Percentiles rank a stretch among this genome's conserved stretches.
These are phyloP conservation scores for Chloris gayana DNA, from an alignment of 176 grass and related monocot genomes.

Conservation along the genomic window DNA sequence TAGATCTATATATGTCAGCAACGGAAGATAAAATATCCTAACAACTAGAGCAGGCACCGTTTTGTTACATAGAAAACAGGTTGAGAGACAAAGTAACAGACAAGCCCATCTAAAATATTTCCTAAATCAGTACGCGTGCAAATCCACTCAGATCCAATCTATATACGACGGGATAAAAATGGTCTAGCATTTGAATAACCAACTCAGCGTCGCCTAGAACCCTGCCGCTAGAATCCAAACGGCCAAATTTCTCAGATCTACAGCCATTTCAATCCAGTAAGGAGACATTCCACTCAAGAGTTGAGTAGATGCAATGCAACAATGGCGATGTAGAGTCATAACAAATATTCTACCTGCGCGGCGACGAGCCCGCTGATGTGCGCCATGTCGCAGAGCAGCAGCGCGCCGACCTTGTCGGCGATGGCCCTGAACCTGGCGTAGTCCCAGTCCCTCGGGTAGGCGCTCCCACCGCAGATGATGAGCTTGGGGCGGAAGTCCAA, in stretches of 20 bases:
- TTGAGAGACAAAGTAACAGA: background rate
- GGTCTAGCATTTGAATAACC: background rate
- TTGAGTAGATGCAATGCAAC: background rate
- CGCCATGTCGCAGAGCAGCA: slow-evolving; percentile 98
- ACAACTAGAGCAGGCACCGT: background rate
- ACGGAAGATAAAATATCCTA: background rate
- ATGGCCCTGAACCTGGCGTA: slow-evolving; percentile 80
- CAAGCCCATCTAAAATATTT: background rate
- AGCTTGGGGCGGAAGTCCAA: slow-evolving; percentile 98
- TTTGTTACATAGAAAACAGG: slow-evolving; percentile 1
- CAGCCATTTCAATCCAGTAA: background rate
- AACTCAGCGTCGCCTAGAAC: background rate
- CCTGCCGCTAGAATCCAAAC: slow-evolving; percentile 1
- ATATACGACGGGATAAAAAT: background rate
- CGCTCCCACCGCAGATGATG: slow-evolving; percentile 96
- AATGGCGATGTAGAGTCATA: background rate
- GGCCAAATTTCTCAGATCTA: slow-evolving; percentile 21
- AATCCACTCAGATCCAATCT: slow-evolving; percentile 2
- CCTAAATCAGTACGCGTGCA: background rate
- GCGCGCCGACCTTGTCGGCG: slow-evolving; percentile 88
- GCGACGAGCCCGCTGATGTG: slow-evolving; percentile 98
- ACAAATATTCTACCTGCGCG: slow-evolving; percentile 57
- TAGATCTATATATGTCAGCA: background rate
- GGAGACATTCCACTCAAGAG: background rate
- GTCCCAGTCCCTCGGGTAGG: slow-evolving; percentile 98